phyloP scores from a whole-genome alignment of 2,329 filamentous ascomycete species.

The Hymenoscyphus albidus region DNA sequence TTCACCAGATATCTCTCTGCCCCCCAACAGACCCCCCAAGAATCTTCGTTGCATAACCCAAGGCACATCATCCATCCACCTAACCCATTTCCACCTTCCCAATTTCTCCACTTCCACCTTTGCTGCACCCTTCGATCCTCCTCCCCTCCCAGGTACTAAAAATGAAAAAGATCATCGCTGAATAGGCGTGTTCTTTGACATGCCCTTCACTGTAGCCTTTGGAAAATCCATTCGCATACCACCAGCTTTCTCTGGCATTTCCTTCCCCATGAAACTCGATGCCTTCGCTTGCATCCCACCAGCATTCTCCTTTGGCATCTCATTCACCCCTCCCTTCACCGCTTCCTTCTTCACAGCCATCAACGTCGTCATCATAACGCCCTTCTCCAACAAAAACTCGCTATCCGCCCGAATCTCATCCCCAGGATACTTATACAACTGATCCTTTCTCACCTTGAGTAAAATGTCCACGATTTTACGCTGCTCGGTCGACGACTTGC shows the following conservation, averaged over 20 bases:
- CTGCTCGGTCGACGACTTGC: not conserved
- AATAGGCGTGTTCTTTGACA: too few species aligned
- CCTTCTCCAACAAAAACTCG: conserved; percentile 17
- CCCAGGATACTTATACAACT: conserved; percentile 9
- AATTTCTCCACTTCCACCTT: too few species aligned
- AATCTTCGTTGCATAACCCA: too few species aligned
- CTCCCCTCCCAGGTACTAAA: too few species aligned
- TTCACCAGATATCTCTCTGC: too few species aligned
- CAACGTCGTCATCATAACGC: conserved; percentile 21
- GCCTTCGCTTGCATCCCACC: not conserved
- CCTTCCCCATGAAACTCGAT: not conserved
- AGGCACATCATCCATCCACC: too few species aligned
- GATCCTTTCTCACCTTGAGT: conserved; percentile 3
- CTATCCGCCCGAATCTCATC: conserved; percentile 25
- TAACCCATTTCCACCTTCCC: too few species aligned
- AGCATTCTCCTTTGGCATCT: not conserved
- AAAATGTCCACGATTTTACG: conserved; percentile 7
- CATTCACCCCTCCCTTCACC: not conserved
- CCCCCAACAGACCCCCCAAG: too few species aligned
- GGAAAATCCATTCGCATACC: too few species aligned
- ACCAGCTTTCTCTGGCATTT: not conserved
- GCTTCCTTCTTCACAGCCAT: not conserved
- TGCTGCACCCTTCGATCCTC: too few species aligned
- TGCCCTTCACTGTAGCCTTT: too few species aligned
- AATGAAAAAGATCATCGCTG: too few species aligned